Percentiles rank a stretch among this genome's conserved stretches.
These are phyloP conservation scores for maize (Zea mays) DNA, from an alignment of 176 grass and related monocot species.

Conservation along the genomic window DNA sequence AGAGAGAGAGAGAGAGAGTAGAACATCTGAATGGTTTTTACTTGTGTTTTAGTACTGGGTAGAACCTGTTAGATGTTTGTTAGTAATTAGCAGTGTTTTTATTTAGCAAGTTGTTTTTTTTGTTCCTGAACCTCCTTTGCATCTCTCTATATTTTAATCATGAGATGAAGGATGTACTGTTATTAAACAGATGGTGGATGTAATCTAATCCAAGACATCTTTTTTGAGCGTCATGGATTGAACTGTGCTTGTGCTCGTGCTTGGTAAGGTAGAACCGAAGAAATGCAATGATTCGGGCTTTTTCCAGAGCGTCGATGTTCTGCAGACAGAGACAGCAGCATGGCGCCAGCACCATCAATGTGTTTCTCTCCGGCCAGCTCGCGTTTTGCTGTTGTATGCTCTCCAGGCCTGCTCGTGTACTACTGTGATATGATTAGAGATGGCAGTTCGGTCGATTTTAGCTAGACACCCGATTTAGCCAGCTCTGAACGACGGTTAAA, in stretches of 20 bases:
- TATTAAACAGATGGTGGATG: conserved; percentile 36
- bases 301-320: conserved; percentile 14
- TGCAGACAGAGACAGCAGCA: conserved; percentile 22
- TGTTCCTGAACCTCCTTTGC: conserved; percentile 24
- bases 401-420: too few relatives aligned
- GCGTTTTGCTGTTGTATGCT: conserved; percentile 37
- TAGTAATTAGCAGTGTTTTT: neutral
- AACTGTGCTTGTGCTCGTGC: conserved; percentile 29
- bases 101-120: neutral
- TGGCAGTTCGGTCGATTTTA: too few relatives aligned
- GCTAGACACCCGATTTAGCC: too few relatives aligned
- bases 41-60: conserved; percentile 10
- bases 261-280: conserved; percentile 18
- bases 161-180: conserved; percentile 42
- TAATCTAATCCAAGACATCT: conserved; percentile 33
- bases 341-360: conserved; percentile 36
- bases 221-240: conserved; percentile 42
- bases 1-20: neutral
- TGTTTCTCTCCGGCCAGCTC: conserved; percentile 28
- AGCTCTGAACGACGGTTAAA: too few relatives aligned
- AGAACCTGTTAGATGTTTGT: conserved; percentile 14
- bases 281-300: conserved; percentile 40
- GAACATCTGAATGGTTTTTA: conserved; percentile 29
- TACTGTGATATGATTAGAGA: too few relatives aligned
- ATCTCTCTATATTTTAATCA: conserved; percentile 43